These are phyloP conservation scores for Penicillium soppii DNA, from an alignment of 495 filamentous ascomycete genomes.

Conservation along the genomic window DNA sequence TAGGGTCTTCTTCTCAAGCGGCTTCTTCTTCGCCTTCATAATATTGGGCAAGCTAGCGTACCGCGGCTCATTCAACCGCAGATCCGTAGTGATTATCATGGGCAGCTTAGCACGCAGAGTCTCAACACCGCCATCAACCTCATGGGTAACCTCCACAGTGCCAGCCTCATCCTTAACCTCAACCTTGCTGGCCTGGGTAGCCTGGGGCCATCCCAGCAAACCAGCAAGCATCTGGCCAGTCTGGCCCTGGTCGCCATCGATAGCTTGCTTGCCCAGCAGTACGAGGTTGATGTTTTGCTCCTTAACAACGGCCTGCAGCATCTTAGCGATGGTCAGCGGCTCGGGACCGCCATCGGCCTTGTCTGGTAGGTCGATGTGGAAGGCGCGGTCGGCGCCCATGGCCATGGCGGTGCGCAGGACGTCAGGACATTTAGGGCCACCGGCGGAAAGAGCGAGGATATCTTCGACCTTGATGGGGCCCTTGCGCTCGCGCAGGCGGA, in stretches of 20 bases:
- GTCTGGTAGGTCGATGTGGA: conserved; percentile 75
- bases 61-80: conserved; percentile 90
- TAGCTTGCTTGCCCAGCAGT: conserved; percentile 93
- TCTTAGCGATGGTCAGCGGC: conserved; percentile 86
- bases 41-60: conserved; percentile 97
- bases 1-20: conserved; percentile 84
- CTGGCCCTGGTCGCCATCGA: conserved; percentile 94
- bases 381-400: conserved; percentile 91
- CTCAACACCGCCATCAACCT: conserved; percentile 95
- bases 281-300: conserved; percentile 87
- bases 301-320: conserved; percentile 73
- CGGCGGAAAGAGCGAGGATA: conserved; percentile 86
- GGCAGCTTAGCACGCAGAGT: conserved; percentile 81
- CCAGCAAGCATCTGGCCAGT: conserved; percentile 98
- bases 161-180: conserved; percentile 59
- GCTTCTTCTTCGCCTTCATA: conserved; percentile 99
- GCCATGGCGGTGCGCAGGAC: conserved; percentile 94
- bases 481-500: conserved; percentile 85
- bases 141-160: conserved; percentile 71
- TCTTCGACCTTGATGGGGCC: conserved; percentile 64
- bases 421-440: conserved; percentile 82
- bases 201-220: conserved; percentile 86
- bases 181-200: conserved; percentile 86
- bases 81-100: conserved; percentile 90
- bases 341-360: conserved; percentile 61